Conservation (phyloP, 176 grass and related monocot species). For the Secale cereale region DNA sequence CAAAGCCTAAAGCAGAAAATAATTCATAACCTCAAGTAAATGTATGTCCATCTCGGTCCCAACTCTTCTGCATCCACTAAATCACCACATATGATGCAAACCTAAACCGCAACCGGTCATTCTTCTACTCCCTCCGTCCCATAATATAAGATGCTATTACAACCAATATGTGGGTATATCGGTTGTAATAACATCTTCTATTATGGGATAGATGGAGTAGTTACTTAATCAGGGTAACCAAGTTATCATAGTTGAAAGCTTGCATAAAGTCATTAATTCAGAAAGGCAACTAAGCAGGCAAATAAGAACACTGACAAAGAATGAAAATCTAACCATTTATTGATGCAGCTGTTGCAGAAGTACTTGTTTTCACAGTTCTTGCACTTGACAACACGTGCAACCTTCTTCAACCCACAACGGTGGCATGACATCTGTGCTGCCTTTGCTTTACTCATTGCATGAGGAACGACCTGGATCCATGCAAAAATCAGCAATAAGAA, state of each 20-base stretch:
- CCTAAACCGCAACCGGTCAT: neutral
- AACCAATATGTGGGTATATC: neutral
- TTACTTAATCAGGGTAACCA: no score
- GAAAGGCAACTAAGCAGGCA: neutral
- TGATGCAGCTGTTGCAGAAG: conserved; percentile 88
- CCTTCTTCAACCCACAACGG: conserved; percentile 60
- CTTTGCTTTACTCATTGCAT: conserved; percentile 51
- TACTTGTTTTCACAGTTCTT: conserved; percentile 53
- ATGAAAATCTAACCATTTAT: conserved; percentile 53
- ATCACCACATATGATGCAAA: neutral
- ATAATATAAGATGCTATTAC: no score
- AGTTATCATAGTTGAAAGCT: neutral
- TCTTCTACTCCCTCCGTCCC: no score
- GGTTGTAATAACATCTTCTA: no score
- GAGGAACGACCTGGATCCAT: conserved; percentile 53
- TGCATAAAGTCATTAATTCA: conserved; percentile 12
- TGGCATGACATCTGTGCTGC: conserved; percentile 55
- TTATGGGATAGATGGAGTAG: no score
- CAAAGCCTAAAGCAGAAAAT: neutral
- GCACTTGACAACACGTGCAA: conserved; percentile 51
- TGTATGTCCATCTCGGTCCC: neutral
- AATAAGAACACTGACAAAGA: neutral
- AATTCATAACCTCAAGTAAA: neutral
- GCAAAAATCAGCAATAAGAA: conserved; percentile 15
- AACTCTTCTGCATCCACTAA: neutral